phyloP scores from a whole-genome alignment of 768 basidiomycete genomes.

The Boletus vinaceobasis region DNA sequence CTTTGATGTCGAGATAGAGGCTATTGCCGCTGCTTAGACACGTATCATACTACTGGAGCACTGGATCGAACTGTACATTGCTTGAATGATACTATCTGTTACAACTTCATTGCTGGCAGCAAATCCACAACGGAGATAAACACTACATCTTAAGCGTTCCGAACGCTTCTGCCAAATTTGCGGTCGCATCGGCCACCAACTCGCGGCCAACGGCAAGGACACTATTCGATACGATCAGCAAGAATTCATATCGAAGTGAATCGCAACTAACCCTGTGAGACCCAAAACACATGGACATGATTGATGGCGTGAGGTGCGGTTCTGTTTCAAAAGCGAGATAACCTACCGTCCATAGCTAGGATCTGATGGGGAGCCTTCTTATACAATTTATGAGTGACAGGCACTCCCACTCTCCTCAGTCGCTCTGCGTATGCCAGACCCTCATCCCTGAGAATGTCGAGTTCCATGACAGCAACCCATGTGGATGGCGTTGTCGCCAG shows the following conservation, averaged over 20 bases:
- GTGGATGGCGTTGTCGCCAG: conserved; percentile 52
- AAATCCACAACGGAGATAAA: background rate
- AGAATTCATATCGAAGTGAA: background rate
- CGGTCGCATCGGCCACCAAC: conserved; percentile 37
- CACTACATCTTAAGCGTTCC: conserved; percentile 12
- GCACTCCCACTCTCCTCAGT: conserved; percentile 50
- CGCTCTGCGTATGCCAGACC: conserved; percentile 63
- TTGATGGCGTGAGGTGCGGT: background rate
- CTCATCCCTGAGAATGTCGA: conserved; percentile 69
- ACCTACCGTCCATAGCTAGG: conserved; percentile 71
- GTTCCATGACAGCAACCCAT: conserved; percentile 65
- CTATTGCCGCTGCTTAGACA: conserved; percentile 44
- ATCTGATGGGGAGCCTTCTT: conserved; percentile 66
- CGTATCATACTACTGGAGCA: background rate
- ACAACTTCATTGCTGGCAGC: background rate
- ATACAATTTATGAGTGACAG: conserved; percentile 56
- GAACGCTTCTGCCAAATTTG: conserved; percentile 34
- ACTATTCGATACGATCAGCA: conserved; percentile 25
- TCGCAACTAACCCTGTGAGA: conserved; percentile 21
- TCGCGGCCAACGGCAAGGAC: conserved; percentile 36
- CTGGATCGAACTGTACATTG: background rate
- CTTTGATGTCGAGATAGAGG: conserved; percentile 73
- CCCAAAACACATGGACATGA: background rate
- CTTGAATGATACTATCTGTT: background rate
- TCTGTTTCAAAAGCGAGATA: background rate